phyloP scores from a whole-genome alignment of 495 filamentous ascomycete species.

The Aspergillus asperescens region DNA sequence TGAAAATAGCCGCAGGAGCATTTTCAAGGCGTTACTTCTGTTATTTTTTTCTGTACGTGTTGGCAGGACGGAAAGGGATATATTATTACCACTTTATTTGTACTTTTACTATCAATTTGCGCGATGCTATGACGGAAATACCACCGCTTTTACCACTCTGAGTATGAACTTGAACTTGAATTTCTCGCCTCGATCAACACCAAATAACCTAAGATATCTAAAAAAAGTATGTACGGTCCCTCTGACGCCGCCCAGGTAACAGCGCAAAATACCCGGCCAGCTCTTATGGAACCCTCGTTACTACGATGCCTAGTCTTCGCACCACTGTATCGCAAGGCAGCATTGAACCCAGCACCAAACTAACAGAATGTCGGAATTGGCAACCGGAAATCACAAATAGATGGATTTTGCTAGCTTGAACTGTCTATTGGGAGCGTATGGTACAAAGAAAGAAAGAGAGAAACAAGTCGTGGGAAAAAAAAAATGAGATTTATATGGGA shows the following conservation, averaged over 20 bases:
- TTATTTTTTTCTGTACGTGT: conserved; percentile 20
- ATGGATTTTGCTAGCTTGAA: conserved; percentile 62
- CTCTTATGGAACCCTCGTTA: conserved; percentile 76
- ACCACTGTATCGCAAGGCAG: conserved; percentile 76
- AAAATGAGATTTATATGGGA: conserved; percentile 24
- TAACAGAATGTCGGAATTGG: conserved; percentile 65
- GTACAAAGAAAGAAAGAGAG: conserved; percentile 37
- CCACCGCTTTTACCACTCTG: conserved; percentile 1
- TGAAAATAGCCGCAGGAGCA: conserved; percentile 33
- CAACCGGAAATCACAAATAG: conserved; percentile 38
- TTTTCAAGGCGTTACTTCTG: conserved; percentile 38
- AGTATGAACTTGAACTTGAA: too few relatives aligned
- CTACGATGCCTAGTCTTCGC: conserved; percentile 66
- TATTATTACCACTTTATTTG: conserved; percentile 15
- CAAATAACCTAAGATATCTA: background rate
- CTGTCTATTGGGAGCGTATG: conserved; percentile 81
- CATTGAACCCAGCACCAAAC: conserved; percentile 52
- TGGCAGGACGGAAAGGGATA: conserved; percentile 9
- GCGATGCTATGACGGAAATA: conserved; percentile 16
- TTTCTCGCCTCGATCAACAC: background rate
- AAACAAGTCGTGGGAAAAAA: conserved; percentile 29
- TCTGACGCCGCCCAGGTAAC: conserved; percentile 90
- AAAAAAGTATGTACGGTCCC: conserved; percentile 60
- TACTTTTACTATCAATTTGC: conserved; percentile 22
- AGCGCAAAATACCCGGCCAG: conserved; percentile 67